A percentile compares a stretch with the other conserved stretches of the same genome.
Evolutionary conservation across 2,329 filamentous ascomycete species (phyloP).

Genomic region (Scedosporium boydii): DNA sequence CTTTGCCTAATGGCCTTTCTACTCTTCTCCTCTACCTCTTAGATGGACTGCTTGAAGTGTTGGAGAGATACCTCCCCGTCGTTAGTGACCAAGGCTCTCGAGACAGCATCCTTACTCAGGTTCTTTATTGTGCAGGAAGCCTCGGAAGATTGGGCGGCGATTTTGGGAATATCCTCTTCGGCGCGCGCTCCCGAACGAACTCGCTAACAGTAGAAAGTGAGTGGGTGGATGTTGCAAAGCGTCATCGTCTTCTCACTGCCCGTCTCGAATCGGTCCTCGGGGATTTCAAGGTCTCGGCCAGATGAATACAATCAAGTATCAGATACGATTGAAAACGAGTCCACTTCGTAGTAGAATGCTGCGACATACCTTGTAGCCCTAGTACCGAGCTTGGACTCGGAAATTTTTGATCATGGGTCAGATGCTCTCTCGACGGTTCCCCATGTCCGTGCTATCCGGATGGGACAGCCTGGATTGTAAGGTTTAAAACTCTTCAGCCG

Average conservation of each 20-base stretch:
- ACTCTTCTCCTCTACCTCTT: slow-evolving; percentile 81
- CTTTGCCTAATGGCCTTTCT: slow-evolving; percentile 65
- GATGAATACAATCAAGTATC: background rate
- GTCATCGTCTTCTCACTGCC: slow-evolving; percentile 76
- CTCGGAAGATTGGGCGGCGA: slow-evolving; percentile 83
- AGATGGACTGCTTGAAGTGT: slow-evolving; percentile 67
- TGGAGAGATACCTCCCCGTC: slow-evolving; percentile 69
- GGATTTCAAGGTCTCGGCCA: slow-evolving; percentile 27
- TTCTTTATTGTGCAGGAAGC: slow-evolving; percentile 87
- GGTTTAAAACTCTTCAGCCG: too few relatives aligned
- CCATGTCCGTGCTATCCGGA: too few relatives aligned
- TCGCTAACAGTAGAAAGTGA: slow-evolving; percentile 38
- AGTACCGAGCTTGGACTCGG: too few relatives aligned
- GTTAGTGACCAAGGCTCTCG: slow-evolving; percentile 70
- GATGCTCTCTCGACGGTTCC: too few relatives aligned
- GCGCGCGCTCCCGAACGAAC: slow-evolving; percentile 17
- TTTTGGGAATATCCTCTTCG: slow-evolving; percentile 78
- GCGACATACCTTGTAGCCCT: too few relatives aligned
- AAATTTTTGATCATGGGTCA: too few relatives aligned
- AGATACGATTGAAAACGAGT: background rate
- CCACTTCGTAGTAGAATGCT: too few relatives aligned
- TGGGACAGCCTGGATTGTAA: too few relatives aligned
- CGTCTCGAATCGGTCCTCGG: slow-evolving; percentile 62
- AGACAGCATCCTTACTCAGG: slow-evolving; percentile 84
- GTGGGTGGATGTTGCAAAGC: slow-evolving; percentile 84